Base-by-base conservation (phyloP, 495 filamentous ascomycete genomes). In the Tuber borchii region DNA sequence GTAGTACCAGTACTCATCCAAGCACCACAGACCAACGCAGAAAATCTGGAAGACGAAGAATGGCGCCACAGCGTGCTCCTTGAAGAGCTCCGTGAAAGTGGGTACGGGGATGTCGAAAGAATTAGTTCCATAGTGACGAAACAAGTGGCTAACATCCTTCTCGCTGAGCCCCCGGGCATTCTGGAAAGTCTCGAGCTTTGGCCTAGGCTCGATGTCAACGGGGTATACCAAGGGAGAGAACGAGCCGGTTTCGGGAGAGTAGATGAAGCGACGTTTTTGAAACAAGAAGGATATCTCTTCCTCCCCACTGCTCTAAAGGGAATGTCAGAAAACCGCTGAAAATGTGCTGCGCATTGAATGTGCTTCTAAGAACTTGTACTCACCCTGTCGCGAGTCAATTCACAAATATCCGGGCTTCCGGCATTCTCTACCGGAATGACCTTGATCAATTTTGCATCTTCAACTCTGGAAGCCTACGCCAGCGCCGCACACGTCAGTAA, bases 1-100 rank as follows among this genome's bases (percentile, higher is more conserved):
- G 84, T 98, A 99, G 86, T 99, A 99, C 95, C 95, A 99, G 85
- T 97, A 98, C 85, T 99, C 95, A 84, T 99, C 95, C 84, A 99
- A 84, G 91, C 97, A 93, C 95, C 95, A 99, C 76, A 99, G 86
- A 42, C 96, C 95, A 74, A 99, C 95, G 79, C 96, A 98, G 87
- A 99, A 99, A 61, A 99, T 87, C 86, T 99, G 95, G 85, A 99
- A 99, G 72, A 99, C 93, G 84, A 99, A 99, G 88, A 99, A 99
- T 19, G 95, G 95, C 44, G 95, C 95, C 45, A 99, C 95, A 37
- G 95, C 95, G 85, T 99, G 95, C 84, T 99, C 96, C 85, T 95
- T 91, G 88, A 97, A 99, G 71, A 99, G 89, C 85, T 99, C 95
- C 48, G 91, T 89, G 78, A 99, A 99, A 20, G 90, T 93, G 16